These are phyloP conservation scores for Globisporangium orthogonon DNA, from an alignment of 352 stramenopile genomes.

Conservation along the genomic window DNA sequence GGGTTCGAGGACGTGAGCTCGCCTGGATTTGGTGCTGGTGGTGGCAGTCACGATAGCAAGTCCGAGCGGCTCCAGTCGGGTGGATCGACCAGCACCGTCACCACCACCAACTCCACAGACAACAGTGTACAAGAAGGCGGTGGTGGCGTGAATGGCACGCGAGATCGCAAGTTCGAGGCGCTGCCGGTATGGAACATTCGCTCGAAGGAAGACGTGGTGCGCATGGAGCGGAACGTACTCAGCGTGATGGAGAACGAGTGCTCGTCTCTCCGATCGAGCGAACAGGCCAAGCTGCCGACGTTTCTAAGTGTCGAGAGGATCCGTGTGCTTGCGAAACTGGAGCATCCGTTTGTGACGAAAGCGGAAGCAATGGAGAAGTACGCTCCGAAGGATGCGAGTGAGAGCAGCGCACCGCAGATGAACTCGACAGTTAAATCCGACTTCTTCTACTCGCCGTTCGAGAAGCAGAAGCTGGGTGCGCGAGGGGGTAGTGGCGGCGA, in stretches of 20 bases:
- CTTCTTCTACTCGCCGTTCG: slow-evolving; percentile 60
- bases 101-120: background rate
- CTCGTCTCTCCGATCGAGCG: slow-evolving; percentile 32
- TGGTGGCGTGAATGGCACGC: background rate
- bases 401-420: background rate
- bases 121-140: background rate
- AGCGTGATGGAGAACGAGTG: slow-evolving; percentile 52
- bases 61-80: background rate
- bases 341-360: slow-evolving; percentile 35
- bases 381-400: background rate
- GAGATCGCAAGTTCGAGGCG: slow-evolving; percentile 3
- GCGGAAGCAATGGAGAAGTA: slow-evolving; percentile 29
- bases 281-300: slow-evolving; percentile 46
- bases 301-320: slow-evolving; percentile 61
- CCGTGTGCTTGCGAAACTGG: slow-evolving; percentile 19
- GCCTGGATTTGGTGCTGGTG: background rate
- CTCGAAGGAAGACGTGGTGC: slow-evolving; percentile 46
- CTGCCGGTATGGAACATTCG: slow-evolving; percentile 50
- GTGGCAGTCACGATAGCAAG: background rate
- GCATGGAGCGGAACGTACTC: slow-evolving; percentile 46
- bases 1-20: background rate
- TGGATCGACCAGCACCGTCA: background rate
- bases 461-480: slow-evolving; percentile 20
- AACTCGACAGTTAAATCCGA: slow-evolving; percentile 17
- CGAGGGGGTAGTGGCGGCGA: slow-evolving; percentile 17